Base-by-base conservation (phyloP, 106 monocot genomes). In the Phalaenopsis aphrodite region DNA sequence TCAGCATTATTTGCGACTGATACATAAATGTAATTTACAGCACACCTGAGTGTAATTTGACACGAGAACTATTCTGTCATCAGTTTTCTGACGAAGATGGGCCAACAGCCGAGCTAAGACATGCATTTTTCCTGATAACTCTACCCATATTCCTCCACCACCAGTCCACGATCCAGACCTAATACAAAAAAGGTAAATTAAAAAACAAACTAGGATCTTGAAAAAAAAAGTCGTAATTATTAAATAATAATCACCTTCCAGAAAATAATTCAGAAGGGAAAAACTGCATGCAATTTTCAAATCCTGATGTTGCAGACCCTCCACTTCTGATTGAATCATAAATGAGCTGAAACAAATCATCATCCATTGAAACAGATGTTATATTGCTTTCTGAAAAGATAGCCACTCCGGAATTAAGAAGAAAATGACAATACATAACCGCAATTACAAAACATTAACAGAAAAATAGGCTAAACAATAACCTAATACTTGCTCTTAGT, bases 31-130 rank as follows among this genome's bases (percentile, higher is more conserved):
- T 8, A 76, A 30, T 48, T 24, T 76, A 39, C 8, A 79, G 36
- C 72, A 16, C n/a, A 99, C 98, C 93, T 99, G 98, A 75, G 98
- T 99, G 76, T 99, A 99, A 75, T 99, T 99, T 88, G 98, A 99
- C 68, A 99, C 98, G 75, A 99, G 92, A 81, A 99, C 98, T 87
- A 99, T 91, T 65, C 98, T 88, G 75, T 99, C 98, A 89, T 99
- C 87, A 45, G 98, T 99, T 85, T 89, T 94, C 78, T 88, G 92
- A 45, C 89, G 90, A 67, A 99, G 92, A 81, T 99, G 94, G 42
- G 81, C 79, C 69, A 99, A 78, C 52, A 99, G 68, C 39, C 93
- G 88, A 76, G 98, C 92, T 85, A 99, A 87, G 58, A 99, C 98
- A 83, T 93, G 94, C 98, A 99, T 94, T 87, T 99, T 99, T 30